Evolutionary conservation across 495 filamentous ascomycete genomes (phyloP), one percentile per base, ranked within the genome.

Genomic region (Penicillium chermesinum): DNA sequence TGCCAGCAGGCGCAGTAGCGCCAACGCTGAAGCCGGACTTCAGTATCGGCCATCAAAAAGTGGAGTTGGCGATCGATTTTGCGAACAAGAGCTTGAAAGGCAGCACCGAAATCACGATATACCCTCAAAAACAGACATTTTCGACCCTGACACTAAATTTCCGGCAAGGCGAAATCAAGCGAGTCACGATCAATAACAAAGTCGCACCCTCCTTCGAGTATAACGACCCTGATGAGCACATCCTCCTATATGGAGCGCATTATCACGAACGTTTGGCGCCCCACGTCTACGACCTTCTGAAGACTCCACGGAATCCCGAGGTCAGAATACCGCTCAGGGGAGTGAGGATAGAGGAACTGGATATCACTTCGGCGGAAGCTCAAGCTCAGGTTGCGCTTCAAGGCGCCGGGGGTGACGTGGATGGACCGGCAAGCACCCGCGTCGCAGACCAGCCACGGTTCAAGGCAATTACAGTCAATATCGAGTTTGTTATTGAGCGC

Each of bases 11-110:
- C 43, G 59, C 63, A 35, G 46, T 49, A 52, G 66, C 58, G 55
- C 63, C 66, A 35, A 45, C 44, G 33, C 41, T 44, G 27, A 67
- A 70, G 17, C 63, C 68, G 48, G 73, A 72, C 14, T 86, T 81
- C 57, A 77, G 79, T 15, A 74, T 93, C 7, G 69, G 82, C n/a
- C 81, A 86, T 55, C 93, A 97, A 66, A 85, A 83, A 61, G 82
- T 98, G 44, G 83, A 90, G 50, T 73, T 97, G 44, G 91, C 97
- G 48, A 76, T 98, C 52, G 82, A 96, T 65, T 89, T 98, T 55
- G 72, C 74, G 39, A 78, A 76, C 18, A 84, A 83, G 59, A 82
- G 76, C 59, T 62, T 97, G 56, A 85, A 77, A 55, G 93, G 93
- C 25, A 85, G 79, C 53, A 87, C 86, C 8, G 86, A 87, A 42